Evolutionary conservation across 495 filamentous ascomycete species (phyloP).

Genomic region (Trichocladium uniseriatum): DNA sequence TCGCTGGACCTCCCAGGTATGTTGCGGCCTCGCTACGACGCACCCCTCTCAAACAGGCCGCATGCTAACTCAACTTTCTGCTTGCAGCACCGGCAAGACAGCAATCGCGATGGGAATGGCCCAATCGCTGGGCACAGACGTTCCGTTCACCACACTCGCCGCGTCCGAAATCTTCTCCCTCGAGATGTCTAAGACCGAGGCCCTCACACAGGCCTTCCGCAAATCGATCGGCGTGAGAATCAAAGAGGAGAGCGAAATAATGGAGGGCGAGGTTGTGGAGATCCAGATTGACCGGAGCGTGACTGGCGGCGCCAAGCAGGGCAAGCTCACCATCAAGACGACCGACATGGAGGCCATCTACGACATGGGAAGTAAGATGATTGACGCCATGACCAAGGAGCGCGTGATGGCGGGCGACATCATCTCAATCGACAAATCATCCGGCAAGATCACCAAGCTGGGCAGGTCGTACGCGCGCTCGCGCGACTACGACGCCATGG

Average conservation of each 20-base stretch:
- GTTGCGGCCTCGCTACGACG: not conserved
- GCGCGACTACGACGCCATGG: constrained; percentile 98
- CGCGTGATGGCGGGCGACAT: constrained; percentile 97
- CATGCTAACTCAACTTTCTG: constrained; percentile 1
- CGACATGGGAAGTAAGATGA: constrained; percentile 99
- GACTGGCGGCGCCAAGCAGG: constrained; percentile 92
- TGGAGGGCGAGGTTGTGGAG: constrained; percentile 97
- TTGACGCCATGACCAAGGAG: constrained; percentile 97
- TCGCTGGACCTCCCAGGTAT: constrained; percentile 82
- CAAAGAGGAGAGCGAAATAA: constrained; percentile 97
- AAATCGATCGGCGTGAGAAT: constrained; percentile 95
- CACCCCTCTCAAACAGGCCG: not conserved
- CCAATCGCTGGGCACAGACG: constrained; percentile 84
- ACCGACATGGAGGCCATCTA: constrained; percentile 99
- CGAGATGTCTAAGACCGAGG: constrained; percentile 98
- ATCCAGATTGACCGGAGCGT: constrained; percentile 98
- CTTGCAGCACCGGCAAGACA: constrained; percentile 79
- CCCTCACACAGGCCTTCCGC: constrained; percentile 92
- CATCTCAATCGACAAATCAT: constrained; percentile 95
- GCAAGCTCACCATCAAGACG: constrained; percentile 98
- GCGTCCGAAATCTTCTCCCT: constrained; percentile 95
- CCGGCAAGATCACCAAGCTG: constrained; percentile 93
- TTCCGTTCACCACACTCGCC: constrained; percentile 92
- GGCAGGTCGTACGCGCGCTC: constrained; percentile 88
- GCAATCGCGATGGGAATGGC: constrained; percentile 99